Evolutionary conservation across 2,329 filamentous ascomycete genomes (phyloP), one percentile per base, ranked within the genome.

Genomic region (Curvularia sp.): DNA sequence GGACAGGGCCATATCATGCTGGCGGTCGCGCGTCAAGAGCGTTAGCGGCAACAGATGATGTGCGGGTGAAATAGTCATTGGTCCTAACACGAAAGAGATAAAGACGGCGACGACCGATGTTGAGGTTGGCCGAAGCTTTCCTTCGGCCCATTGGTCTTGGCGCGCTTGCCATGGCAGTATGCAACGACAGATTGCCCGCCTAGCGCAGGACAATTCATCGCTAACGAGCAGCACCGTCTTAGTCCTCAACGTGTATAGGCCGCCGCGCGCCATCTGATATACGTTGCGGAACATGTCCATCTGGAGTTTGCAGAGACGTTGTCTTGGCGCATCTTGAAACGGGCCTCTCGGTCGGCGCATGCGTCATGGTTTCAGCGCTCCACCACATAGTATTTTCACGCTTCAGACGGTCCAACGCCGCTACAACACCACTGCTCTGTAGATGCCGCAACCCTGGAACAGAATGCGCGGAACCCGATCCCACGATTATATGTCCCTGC

Each of bases 361-460:
- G 34, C 50, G 42, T 53, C 30, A 46, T 28, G 27, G 30, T 25
- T 52, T 27, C 47, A 49, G 47, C n/a, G n/a, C n/a, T n/a, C 30
- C 23, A 39, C 47, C 34, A 39, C 34, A 9, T 36, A n/a, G n/a
- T n/a, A n/a, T 25, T 28, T 23, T 18, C 32, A 8, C 19, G 30
- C 30, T 19, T 13, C n/a, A 34, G 28, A 45, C 41, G 38, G n/a
- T 8, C 15, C 19, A 41, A 30, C 23, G 21, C 30, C 15, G 15
- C 41, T 27, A 28, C 41, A 46, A 8, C 23, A 34, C 32, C 34
- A n/a, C 30, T 18, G 15, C n/a, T 9, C 4, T 2, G 13, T 47
- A 49, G 54, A 74, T 74, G 66, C 51, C 66, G 32, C 60, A 56
- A 25, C 57, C 67, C n/a, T 77, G 70, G 73, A 69, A 71, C 45